Base-by-base conservation (phyloP, 2,329 filamentous ascomycete species). In the Fonsecaea monophora region DNA sequence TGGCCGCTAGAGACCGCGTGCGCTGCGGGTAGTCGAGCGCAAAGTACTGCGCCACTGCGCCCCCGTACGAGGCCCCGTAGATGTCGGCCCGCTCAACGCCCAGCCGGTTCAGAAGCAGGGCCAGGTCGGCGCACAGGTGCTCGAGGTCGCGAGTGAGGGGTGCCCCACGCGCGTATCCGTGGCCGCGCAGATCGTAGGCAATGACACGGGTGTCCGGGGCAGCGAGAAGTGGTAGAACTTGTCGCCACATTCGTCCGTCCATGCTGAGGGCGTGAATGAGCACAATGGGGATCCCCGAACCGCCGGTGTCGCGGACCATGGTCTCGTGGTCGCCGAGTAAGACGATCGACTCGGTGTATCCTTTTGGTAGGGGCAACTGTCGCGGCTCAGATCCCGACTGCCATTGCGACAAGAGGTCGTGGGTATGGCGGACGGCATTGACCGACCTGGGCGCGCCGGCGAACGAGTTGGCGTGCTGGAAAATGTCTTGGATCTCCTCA, bases 141-240 rank as follows among this genome's bases (percentile, higher is more conserved):
- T 64, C 40, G 5, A 64, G 35, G 32, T 10, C 9, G 25, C 13
- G 34, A 9, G 42, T 53, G 0, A 32, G 18, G 0, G 62, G 54
- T 2, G 62, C 62, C 1, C 34, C 53, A 1, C 38, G 53, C 2
- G 62, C 62, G 18, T 59, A 40, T 1, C 62, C 62, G 21, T 64
- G 62, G 25, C 62, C 62, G 30, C 62, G 62, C 3, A 64, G 62
- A 18, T 64, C 62, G 42, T 64, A 64, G 3, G 53, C 21, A 12
- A 64, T 59, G 37, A 64, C 38, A n/a, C 62, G 62, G 2, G 12
- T 8, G 3, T 25, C 32, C 0, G 37, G 6, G 3, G 21, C 53
- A 13, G 62, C 53, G 10, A 64, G 2, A 37, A 13, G 37, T 4
- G 34, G 10, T 6, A 64, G 38, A 7, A 64, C 54, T 3, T 64